phyloP scores from a whole-genome alignment of 306 rosid genomes.

The Rosa multiflora region DNA sequence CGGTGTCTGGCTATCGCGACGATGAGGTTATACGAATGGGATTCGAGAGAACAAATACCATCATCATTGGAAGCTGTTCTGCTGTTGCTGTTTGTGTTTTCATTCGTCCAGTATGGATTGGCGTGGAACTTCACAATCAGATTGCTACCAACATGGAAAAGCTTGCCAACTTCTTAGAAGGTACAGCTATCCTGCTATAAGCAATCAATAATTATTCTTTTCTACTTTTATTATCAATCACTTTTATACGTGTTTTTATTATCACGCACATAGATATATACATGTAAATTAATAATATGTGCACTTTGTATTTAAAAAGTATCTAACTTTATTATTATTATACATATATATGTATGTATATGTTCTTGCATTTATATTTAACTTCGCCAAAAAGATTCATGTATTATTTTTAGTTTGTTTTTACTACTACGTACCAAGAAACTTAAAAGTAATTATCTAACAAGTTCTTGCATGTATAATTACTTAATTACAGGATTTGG shows the following conservation, averaged over 20 bases:
- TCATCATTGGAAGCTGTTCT: constrained; percentile 16
- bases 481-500: constrained; percentile 16
- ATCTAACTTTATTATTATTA: too few species aligned
- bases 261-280: too few species aligned
- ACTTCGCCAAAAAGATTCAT: background rate
- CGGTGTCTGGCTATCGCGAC: constrained; percentile 27
- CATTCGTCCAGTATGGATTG: constrained; percentile 25
- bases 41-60: background rate
- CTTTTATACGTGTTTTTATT: too few species aligned
- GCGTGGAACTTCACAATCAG: constrained; percentile 25
- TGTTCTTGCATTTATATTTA: background rate
- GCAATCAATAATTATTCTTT: background rate
- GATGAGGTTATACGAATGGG: constrained; percentile 20
- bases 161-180: constrained; percentile 27
- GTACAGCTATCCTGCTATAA: background rate
- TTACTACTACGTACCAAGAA: too few species aligned
- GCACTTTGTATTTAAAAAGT: too few species aligned
- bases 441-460: background rate
- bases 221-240: too few species aligned
- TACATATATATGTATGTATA: background rate
- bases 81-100: constrained; percentile 5
- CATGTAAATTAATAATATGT: background rate
- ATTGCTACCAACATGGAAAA: constrained; percentile 26
- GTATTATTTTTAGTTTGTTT: too few species aligned
- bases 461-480: background rate